Base-by-base conservation (phyloP, 2,329 filamentous ascomycete genomes). In the Grosmannia serpens region DNA sequence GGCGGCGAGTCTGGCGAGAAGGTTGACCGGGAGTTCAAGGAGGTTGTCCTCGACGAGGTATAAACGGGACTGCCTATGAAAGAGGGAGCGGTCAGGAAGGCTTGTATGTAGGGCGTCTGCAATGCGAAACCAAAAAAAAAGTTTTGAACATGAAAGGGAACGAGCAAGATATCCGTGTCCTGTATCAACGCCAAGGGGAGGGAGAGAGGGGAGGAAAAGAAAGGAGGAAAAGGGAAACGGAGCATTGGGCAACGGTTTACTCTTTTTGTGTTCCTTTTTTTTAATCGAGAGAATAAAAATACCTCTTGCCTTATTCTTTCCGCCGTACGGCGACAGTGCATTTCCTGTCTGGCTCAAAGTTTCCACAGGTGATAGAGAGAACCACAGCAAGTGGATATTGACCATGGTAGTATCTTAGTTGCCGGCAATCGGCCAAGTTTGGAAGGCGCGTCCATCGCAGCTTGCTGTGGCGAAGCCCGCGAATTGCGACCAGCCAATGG, bases 1-100 rank as follows among this genome's bases (percentile, higher is more conserved):
- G 91, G 89, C 70, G 91, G 97, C 74, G 94, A 99, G 79, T 85
- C 91, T 75, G 94, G 94, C 71, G 89, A 96, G 80, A 97, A 96
- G 89, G 89, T 95, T 68, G 94, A 97, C 85, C 83, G 91, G 73
- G 92, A 99, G 80, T 99, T 97, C 88, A 96, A 96, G 89, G 92
- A 99, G 86, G 84, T 83, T 72, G 90, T 96, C 72, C 84, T 96
- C 70, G 89, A 95, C 75, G 85, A 84, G 75, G 94, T 97, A 79
- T 97, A 90, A 91, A 80, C 9, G 49, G 15, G 27, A 29, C n/a
- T 35, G 6, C 52, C 46, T 52, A 51, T 58, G 26, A 56, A 51
- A 54, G 53, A 54, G 55, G 55, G 38, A 56, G n/a, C 50, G 29
- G 29, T 33, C 29, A 20, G 50, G 50, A 33, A 31, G 47, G 26